A percentile compares a stretch with the other conserved stretches of the same genome.
These are phyloP conservation scores for Fusarium pseudograminearum DNA, from an alignment of 2,329 filamentous ascomycete genomes.

Conservation along the genomic window DNA sequence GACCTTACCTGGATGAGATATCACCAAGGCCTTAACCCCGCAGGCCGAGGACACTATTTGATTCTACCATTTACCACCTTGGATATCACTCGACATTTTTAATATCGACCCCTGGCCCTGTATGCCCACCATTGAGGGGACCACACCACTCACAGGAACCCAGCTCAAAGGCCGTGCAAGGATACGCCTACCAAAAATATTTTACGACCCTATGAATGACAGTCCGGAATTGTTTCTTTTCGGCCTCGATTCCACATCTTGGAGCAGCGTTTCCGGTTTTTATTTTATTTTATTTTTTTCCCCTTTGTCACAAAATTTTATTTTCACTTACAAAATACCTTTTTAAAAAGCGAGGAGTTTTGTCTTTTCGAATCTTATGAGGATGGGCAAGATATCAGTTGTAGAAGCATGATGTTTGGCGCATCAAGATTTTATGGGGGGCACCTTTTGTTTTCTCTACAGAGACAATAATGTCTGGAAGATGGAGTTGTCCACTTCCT, in stretches of 20 bases:
- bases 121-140: conserved; percentile 9
- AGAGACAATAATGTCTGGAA: conserved; percentile 34
- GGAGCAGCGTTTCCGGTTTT: conserved; percentile 28
- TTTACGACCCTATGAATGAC: conserved; percentile 47
- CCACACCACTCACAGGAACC: conserved; percentile 23
- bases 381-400: conserved; percentile 44
- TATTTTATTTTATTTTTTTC: conserved; percentile 11
- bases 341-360: conserved; percentile 48
- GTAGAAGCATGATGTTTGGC: conserved; percentile 49
- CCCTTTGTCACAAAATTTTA: conserved; percentile 30
- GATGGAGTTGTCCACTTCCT: conserved; percentile 37
- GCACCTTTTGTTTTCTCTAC: conserved; percentile 25
- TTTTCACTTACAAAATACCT: conserved; percentile 25
- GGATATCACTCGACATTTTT: conserved; percentile 40
- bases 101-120: conserved; percentile 39
- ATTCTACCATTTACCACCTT: conserved; percentile 35
- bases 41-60: conserved; percentile 30
- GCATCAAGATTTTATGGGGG: conserved; percentile 42
- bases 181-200: conserved; percentile 40
- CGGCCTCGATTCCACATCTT: conserved; percentile 35
- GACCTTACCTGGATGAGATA: conserved; percentile 41
- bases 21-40: conserved; percentile 24
- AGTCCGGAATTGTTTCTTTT: conserved; percentile 43
- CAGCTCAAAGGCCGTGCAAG: conserved; percentile 38
- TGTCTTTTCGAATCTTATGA: conserved; percentile 47